phyloP scores from a whole-genome alignment of 106 monocot species.

The Dendrobium officinale region DNA sequence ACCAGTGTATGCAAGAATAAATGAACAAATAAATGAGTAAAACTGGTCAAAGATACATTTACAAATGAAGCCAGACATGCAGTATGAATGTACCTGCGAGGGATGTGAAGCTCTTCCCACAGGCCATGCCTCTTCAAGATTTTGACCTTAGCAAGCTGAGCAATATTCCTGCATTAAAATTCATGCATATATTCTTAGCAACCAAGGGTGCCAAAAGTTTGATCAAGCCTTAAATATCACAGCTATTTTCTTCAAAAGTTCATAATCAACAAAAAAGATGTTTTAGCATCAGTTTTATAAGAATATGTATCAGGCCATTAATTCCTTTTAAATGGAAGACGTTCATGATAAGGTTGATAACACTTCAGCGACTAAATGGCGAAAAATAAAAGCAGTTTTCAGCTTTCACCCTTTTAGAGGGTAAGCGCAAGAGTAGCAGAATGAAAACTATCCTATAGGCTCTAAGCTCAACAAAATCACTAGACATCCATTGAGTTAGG shows the following conservation, averaged over 20 bases:
- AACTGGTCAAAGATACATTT: not conserved
- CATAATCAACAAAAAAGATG: not conserved
- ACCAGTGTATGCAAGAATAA: no score
- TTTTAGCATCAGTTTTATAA: not conserved
- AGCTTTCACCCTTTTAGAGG: no score
- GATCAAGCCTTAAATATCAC: not conserved
- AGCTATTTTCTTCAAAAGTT: not conserved
- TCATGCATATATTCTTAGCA: not conserved
- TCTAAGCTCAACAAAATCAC: no score
- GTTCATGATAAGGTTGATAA: not conserved
- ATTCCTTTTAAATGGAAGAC: not conserved
- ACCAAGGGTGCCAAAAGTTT: not conserved
- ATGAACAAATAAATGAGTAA: not conserved
- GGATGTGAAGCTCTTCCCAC: constrained; percentile 72
- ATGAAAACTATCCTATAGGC: no score
- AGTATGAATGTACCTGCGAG: constrained; percentile 31
- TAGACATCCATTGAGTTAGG: no score
- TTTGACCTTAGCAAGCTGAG: constrained; percentile 77
- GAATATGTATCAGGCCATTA: not conserved
- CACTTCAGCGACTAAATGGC: not conserved
- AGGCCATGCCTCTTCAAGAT: constrained; percentile 57
- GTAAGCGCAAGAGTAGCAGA: no score
- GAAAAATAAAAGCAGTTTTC: not conserved
- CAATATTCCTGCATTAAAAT: constrained; percentile 52
- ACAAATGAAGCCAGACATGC: not conserved